phyloP scores from a whole-genome alignment of 805 yeast genomes.

The Candida qinlingensis region DNA sequence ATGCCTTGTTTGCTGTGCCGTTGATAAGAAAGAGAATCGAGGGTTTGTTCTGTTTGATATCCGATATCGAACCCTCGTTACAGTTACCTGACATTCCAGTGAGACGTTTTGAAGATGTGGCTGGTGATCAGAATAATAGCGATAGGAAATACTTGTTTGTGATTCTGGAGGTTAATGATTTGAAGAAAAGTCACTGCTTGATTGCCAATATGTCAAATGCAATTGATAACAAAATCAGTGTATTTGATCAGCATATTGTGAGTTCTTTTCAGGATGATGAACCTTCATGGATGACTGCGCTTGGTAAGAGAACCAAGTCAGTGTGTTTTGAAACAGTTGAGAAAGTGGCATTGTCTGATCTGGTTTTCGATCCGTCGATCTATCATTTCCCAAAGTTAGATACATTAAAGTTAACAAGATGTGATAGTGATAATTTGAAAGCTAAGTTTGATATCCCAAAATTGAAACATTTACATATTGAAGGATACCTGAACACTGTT shows the following conservation, averaged over 20 bases:
- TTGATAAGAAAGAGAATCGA: not conserved
- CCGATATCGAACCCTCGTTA: not conserved
- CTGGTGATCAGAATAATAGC: no score
- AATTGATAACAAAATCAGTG: conserved; percentile 6
- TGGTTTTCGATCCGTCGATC: conserved; percentile 6
- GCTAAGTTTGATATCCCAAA: conserved; percentile 7
- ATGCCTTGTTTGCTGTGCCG: not conserved
- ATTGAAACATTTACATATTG: conserved; percentile 2
- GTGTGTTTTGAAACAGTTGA: conserved; percentile 10
- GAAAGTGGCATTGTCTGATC: conserved; percentile 4
- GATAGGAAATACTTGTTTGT: not conserved
- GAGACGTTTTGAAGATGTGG: not conserved
- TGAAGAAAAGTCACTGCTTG: not conserved
- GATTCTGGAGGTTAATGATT: conserved; percentile 13
- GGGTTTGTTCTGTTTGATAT: not conserved
- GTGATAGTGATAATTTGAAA: not conserved
- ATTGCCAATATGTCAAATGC: not conserved
- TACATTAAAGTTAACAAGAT: conserved; percentile 4
- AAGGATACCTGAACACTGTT: conserved; percentile 4
- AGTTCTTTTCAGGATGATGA: not conserved
- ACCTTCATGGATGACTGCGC: conserved; percentile 4
- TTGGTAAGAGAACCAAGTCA: conserved; percentile 2
- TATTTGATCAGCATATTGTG: conserved; percentile 8
- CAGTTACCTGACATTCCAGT: not conserved
- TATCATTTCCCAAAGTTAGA: conserved; percentile 10